These are phyloP conservation scores for Salix purpurea DNA, from an alignment of 345 rosid genomes.

Conservation along the genomic window DNA sequence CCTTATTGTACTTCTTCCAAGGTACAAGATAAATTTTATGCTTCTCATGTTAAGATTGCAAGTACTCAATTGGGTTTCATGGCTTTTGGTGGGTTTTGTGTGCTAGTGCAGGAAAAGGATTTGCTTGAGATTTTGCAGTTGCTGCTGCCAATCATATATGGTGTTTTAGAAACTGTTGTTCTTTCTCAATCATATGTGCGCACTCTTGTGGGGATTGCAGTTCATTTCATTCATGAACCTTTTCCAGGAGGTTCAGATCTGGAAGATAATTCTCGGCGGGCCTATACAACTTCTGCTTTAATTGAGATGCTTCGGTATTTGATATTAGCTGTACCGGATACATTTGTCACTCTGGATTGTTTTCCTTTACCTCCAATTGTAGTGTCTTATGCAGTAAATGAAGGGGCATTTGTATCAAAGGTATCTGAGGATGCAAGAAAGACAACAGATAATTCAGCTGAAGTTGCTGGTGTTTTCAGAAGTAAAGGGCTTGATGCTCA, in stretches of 20 bases:
- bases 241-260: constrained; percentile 91
- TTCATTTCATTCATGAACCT: constrained; percentile 80
- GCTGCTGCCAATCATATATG: constrained; percentile 83
- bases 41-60: not conserved
- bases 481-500: constrained; percentile 65
- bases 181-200: constrained; percentile 86
- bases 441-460: constrained; percentile 47
- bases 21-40: not conserved
- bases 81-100: constrained; percentile 11
- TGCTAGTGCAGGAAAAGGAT: constrained; percentile 68
- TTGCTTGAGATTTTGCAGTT: constrained; percentile 76
- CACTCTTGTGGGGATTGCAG: constrained; percentile 61
- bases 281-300: constrained; percentile 80
- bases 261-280: constrained; percentile 93
- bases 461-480: constrained; percentile 46
- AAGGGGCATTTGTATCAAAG: constrained; percentile 65
- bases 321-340: constrained; percentile 84
- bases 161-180: constrained; percentile 74
- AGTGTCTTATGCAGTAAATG: constrained; percentile 58
- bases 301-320: constrained; percentile 90
- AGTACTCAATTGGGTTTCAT: constrained; percentile 10
- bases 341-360: constrained; percentile 93
- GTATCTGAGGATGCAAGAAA: constrained; percentile 64
- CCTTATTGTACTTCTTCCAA: not conserved
- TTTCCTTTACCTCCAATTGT: constrained; percentile 84